These are phyloP conservation scores for Pyrus communis DNA, from an alignment of 306 rosid species.

Conservation along the genomic window DNA sequence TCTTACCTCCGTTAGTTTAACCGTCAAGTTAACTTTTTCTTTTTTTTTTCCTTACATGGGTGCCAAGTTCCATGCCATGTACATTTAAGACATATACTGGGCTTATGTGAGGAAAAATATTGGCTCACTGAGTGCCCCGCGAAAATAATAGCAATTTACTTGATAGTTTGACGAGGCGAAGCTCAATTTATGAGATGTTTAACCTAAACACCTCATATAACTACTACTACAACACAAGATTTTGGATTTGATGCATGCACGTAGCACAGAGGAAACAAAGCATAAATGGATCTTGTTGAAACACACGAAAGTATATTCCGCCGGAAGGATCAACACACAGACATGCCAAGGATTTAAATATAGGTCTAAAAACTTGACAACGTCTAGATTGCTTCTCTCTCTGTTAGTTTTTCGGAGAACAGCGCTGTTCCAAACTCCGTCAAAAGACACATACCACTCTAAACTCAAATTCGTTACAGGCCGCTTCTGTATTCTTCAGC, in stretches of 20 bases:
- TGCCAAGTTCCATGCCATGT: no score
- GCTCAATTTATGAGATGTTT: background rate
- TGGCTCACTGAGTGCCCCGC: no score
- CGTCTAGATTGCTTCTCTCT: background rate
- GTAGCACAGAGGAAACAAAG: background rate
- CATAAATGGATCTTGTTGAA: background rate
- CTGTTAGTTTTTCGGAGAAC: slow-evolving; percentile 17
- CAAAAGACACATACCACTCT: background rate
- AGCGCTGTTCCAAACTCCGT: background rate
- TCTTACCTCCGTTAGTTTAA: no score
- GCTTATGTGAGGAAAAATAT: no score
- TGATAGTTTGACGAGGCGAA: no score
- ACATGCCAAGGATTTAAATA: background rate
- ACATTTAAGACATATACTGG: no score
- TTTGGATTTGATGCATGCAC: background rate
- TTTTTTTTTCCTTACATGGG: no score
- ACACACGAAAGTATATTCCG: background rate
- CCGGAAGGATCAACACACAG: background rate
- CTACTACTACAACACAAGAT: background rate
- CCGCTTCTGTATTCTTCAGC: slow-evolving; percentile 13
- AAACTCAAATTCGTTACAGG: slow-evolving; percentile 19
- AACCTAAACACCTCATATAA: background rate
- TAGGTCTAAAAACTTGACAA: background rate
- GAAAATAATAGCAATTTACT: no score
- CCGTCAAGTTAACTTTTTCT: no score